Percentiles rank a stretch among this genome's conserved stretches.
Evolutionary conservation across 331 rosid species (phyloP).

Genomic region (Rosa hybrid): DNA sequence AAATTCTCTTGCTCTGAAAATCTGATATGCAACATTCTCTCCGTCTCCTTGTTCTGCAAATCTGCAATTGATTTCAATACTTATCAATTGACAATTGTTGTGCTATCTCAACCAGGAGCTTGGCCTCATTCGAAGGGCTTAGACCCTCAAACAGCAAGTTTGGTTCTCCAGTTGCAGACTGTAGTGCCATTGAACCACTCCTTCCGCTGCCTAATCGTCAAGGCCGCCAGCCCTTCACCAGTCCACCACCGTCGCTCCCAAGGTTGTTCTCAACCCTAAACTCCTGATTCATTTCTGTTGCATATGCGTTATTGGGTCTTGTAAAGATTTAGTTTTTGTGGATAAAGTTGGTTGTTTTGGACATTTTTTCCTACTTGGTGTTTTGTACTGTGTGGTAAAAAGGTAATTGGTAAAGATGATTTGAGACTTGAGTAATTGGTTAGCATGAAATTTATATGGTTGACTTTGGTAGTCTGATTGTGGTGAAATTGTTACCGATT

Average conservation of each 20-base stretch:
- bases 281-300: background rate
- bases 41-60: no score
- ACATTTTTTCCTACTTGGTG: background rate
- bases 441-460: no score
- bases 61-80: no score
- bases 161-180: conserved; percentile 28
- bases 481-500: no score
- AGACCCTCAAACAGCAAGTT: conserved; percentile 50
- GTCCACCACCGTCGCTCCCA: conserved; percentile 66
- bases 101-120: conserved; percentile 45
- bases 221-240: conserved; percentile 52
- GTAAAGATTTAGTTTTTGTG: background rate
- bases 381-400: background rate
- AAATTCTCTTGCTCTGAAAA: no score
- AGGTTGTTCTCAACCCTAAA: conserved; percentile 43
- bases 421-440: background rate
- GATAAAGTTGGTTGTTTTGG: conserved; percentile 2
- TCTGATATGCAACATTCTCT: no score
- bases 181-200: conserved; percentile 33
- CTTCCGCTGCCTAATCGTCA: conserved; percentile 55
- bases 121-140: conserved; percentile 63
- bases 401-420: background rate
- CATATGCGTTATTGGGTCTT: background rate
- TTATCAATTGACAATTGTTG: no score
- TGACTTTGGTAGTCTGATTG: no score